Evolutionary conservation across 805 yeast species (phyloP), one percentile per base, ranked within the genome.

Genomic region (Wickerhamomyces ciferrii): DNA sequence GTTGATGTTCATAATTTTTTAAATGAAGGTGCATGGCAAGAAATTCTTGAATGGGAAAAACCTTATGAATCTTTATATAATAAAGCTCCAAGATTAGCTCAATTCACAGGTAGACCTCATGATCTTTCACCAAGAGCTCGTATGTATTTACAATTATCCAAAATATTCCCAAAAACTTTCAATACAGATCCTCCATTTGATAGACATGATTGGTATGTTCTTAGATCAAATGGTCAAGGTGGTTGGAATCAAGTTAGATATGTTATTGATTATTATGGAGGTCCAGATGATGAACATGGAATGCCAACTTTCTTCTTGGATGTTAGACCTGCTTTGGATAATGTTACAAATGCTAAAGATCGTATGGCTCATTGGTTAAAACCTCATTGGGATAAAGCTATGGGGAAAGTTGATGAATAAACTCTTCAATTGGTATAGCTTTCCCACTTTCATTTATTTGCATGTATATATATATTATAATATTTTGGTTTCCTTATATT

Each of bases 21-120:
- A 52, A 94, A 94, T 65, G 99, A 94, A 64, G 97, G 96, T 14
- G 97, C 97, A 11, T 94, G 99, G 99, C 79, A 79, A 49, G 97
- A 94, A 63, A 90, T 94, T 45, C 70, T 89, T 52, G 78, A 83
- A 48, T 94, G 99, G 99, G 99, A 94, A 68, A 65, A 73, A 51
- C 81, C 83, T 46, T 77, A 91, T 63, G 76, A 87, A 3, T 67
- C 67, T 37, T 58, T 68, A 50, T 70, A 83, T 5, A 67, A 74
- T 27, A 67, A 74, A 20, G 79, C 74, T 52, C 98, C 98, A 10
- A 78, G 97, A 49, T 72, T 94, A 48, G 69, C 83, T 49, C 82
- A 83, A 62, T 94, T 94, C 66, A 89, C 94, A 25, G 99, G 99
- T 23, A 81, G 91, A 56, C 98, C 99, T 1, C 78, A 84, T 53